These are phyloP conservation scores for Candida broadrunensis DNA, from an alignment of 805 yeast species.

Conservation along the genomic window DNA sequence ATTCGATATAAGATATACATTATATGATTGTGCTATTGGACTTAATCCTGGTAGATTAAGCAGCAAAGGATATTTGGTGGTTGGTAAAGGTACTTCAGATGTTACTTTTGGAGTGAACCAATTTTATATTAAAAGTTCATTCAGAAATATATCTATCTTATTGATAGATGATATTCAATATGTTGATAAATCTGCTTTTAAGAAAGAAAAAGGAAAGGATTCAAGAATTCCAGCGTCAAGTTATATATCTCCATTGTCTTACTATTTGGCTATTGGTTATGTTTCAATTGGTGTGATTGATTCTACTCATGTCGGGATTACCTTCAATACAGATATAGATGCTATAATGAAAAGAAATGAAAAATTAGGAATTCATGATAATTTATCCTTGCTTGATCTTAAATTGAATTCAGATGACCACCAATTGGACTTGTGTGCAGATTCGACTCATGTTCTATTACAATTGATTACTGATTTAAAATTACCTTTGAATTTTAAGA, in stretches of 20 bases:
- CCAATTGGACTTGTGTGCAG: slow-evolving; percentile 69
- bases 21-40: slow-evolving; percentile 58
- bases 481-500: slow-evolving; percentile 58
- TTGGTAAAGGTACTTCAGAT: slow-evolving; percentile 56
- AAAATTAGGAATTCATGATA: slow-evolving; percentile 16
- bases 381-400: slow-evolving; percentile 35
- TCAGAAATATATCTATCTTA: slow-evolving; percentile 49
- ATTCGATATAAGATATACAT: slow-evolving; percentile 28
- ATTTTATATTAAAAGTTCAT: slow-evolving; percentile 38
- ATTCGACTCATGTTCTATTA: slow-evolving; percentile 69
- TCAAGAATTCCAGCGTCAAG: slow-evolving; percentile 2
- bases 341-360: slow-evolving; percentile 13
- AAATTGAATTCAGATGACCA: slow-evolving; percentile 48
- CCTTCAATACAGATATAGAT: slow-evolving; percentile 22
- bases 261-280: slow-evolving; percentile 48
- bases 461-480: slow-evolving; percentile 72
- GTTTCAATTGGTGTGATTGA: slow-evolving; percentile 48
- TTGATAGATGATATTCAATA: slow-evolving; percentile 59
- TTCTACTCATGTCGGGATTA: slow-evolving; percentile 33
- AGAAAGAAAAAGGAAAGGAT: not conserved
- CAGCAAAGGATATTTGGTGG: slow-evolving; percentile 50
- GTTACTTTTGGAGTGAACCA: slow-evolving; percentile 32
- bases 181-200: slow-evolving; percentile 3
- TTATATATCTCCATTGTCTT: slow-evolving; percentile 30
- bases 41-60: slow-evolving; percentile 59